phyloP scores from a whole-genome alignment of 1,284 basidiomycete genomes.

The Agroathelia rolfsii region DNA sequence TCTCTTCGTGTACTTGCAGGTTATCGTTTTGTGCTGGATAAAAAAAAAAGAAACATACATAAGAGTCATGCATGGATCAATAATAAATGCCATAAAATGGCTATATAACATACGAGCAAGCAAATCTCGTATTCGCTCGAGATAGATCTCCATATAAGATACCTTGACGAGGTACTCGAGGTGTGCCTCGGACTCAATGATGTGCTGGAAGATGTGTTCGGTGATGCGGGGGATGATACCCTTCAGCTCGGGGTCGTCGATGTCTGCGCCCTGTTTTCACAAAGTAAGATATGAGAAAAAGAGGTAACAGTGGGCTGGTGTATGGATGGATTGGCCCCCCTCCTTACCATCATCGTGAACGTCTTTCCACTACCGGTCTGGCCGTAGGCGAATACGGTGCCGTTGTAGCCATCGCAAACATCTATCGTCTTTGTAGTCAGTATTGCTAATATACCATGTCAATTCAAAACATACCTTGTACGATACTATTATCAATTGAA shows the following conservation, averaged over 20 bases:
- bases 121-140: conserved; percentile 93
- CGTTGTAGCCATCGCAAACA: conserved; percentile 98
- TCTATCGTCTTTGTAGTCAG: too few relatives aligned
- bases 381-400: conserved; percentile 97
- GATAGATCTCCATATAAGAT: conserved; percentile 99
- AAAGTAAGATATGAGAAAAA: too few relatives aligned
- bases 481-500: conserved; percentile 31
- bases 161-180: conserved; percentile 99
- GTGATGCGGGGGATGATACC: conserved; percentile 98
- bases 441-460: too few relatives aligned
- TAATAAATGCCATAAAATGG: conserved; percentile 3
- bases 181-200: conserved; percentile 89
- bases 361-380: conserved; percentile 98
- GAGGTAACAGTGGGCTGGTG: too few relatives aligned
- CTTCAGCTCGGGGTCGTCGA: conserved; percentile 84
- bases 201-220: conserved; percentile 98
- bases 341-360: conserved; percentile 94
- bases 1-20: conserved; percentile 97
- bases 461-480: conserved; percentile 27
- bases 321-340: too few relatives aligned
- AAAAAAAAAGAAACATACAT: too few relatives aligned
- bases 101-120: conserved; percentile 71
- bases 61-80: too few relatives aligned
- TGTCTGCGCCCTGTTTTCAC: conserved; percentile 83
- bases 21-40: conserved; percentile 92